Base-by-base conservation (phyloP, 805 yeast genomes). In the Vanderwaltozyma yarrowii region DNA sequence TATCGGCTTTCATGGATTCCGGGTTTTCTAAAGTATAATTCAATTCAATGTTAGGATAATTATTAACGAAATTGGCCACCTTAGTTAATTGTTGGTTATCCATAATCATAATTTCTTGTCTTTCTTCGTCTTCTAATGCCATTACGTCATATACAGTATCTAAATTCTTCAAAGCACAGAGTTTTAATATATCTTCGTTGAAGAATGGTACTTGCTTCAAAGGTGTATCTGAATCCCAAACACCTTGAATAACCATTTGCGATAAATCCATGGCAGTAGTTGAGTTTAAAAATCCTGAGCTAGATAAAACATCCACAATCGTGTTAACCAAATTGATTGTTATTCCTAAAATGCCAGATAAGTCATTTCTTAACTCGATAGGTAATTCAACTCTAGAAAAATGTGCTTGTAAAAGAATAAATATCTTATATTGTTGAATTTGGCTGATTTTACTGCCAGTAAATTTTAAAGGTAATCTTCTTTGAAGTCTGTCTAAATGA, bases 1-100 rank as follows among this genome's bases (percentile, higher is more conserved):
- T 76, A 32, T 72, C 69, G 0, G 73, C 71, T 3, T 58, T 49
- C n/a, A 74, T 44, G 0, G 65, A 60, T 10, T 66, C 62, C 1
- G 59, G 52, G 17, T 61, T 46, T 16, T 69, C 72, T 4, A 81
- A 36, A 25, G 69, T 66, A 49, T 76, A 79, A 3, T 72, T 63
- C 10, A 80, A 51, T 44, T 89, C 96, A 38, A 92, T 66, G 52
- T 82, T 83, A 12, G 98, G 98, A 58, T 82, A 92, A 44, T 72
- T 75, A 60, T 92, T 92, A 38, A 87, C 94, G 65, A 89, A 92
- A 14, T 75, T 75, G 0, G 96, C 96, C 35, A 89, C 87, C 18
- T 67, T 69, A 29, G 69, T 65, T 48, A 88, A 61, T 43, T 75
- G 63, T 2, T 55, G 56, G 2, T 71, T 74, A 10, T 66, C 60